Conservation (phyloP, 108 stramenopile species). For the Aurantiochytrium sp. region DNA sequence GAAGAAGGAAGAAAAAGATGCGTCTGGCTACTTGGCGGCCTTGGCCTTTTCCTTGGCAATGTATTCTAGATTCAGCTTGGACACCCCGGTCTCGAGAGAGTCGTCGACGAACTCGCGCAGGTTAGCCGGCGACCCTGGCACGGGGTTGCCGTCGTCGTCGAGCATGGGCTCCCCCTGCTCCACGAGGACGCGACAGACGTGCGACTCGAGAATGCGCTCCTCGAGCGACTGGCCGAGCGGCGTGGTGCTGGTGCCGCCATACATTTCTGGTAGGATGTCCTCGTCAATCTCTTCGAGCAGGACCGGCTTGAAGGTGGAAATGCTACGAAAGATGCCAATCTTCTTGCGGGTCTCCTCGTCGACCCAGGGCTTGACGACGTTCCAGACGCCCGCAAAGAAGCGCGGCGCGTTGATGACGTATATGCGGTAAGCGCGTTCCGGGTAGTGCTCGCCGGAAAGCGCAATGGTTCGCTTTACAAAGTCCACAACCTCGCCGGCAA, state of each 20-base stretch:
- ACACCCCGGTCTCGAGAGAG: neutral
- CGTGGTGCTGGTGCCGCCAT: neutral
- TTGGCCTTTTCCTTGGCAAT: neutral
- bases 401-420: conserved; percentile 60
- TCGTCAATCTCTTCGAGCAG: conserved; percentile 16
- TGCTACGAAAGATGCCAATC: conserved; percentile 23
- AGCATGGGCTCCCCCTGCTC: neutral
- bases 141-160: neutral
- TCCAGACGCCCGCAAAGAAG: conserved; percentile 31
- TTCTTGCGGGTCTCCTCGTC: conserved; percentile 24
- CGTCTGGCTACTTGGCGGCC: no score
- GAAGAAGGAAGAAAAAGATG: no score
- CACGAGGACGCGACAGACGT: neutral
- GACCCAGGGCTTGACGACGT: neutral
- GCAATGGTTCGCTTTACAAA: conserved; percentile 59
- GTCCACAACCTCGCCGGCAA: conserved; percentile 69
- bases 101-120: neutral
- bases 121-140: neutral
- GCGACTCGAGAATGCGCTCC: neutral
- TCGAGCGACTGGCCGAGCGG: neutral
- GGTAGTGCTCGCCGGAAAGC: conserved; percentile 67
- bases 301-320: neutral
- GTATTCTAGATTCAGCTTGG: conserved; percentile 10
- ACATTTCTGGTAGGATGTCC: conserved; percentile 3
- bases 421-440: conserved; percentile 64